phyloP scores from a whole-genome alignment of 2,329 filamentous ascomycete genomes.

The Kalmusia sp. region DNA sequence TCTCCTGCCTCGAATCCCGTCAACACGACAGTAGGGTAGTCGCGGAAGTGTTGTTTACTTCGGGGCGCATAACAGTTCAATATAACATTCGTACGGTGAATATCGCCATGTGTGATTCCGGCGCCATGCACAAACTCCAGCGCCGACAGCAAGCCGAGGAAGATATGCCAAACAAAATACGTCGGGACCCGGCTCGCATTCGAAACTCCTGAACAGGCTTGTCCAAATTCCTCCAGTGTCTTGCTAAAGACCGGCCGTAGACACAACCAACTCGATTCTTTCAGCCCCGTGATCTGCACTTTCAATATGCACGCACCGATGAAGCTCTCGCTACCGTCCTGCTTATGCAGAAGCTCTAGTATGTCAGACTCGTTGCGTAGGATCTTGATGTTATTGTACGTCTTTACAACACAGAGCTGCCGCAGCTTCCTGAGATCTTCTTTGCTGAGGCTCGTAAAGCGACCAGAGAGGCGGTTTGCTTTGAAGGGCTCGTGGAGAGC shows the following conservation, averaged over 20 bases:
- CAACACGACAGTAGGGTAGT: conserved; percentile 20
- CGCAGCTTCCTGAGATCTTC: background rate
- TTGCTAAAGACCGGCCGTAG: conserved; percentile 18
- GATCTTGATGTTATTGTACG: background rate
- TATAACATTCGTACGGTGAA: conserved; percentile 12
- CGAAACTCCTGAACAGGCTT: background rate
- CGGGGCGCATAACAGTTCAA: conserved; percentile 13
- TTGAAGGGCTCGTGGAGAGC: too few species aligned
- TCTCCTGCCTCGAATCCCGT: conserved; percentile 9
- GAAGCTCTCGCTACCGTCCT: background rate
- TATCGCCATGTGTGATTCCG: conserved; percentile 7
- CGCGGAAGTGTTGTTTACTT: conserved; percentile 12
- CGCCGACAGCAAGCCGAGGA: conserved; percentile 15
- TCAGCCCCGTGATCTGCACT: conserved; percentile 1
- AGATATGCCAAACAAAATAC: conserved; percentile 23
- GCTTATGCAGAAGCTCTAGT: background rate
- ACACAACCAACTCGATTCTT: conserved; percentile 10
- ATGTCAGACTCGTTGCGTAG: background rate
- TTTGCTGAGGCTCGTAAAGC: too few species aligned
- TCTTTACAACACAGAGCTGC: conserved; percentile 10
- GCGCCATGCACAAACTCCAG: conserved; percentile 12
- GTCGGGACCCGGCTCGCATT: conserved; percentile 2
- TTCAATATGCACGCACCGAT: background rate
- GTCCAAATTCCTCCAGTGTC: conserved; percentile 16
- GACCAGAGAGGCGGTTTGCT: too few species aligned